Percentiles rank a stretch among this genome's conserved stretches.
Conservation (phyloP, 1,139 yeast genomes). For the Candida buenavistaensis region DNA sequence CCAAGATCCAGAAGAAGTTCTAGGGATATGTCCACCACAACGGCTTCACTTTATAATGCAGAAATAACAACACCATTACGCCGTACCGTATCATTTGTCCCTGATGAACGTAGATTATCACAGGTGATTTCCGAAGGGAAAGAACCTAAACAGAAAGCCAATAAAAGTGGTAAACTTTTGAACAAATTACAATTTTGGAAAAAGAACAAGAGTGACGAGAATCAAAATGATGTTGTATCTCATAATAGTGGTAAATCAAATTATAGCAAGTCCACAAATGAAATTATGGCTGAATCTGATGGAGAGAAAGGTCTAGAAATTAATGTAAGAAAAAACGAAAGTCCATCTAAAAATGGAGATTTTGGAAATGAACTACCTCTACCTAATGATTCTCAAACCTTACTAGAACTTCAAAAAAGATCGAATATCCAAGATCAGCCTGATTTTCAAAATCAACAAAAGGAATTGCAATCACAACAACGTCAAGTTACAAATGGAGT, state of each 20-base stretch:
- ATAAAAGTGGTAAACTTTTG: slow-evolving; percentile 28
- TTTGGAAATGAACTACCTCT: not conserved
- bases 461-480: slow-evolving; percentile 1
- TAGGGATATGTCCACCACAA: slow-evolving; percentile 11
- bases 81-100: slow-evolving; percentile 37
- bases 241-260: slow-evolving; percentile 10
- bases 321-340: slow-evolving; percentile 7
- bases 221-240: slow-evolving; percentile 11
- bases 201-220: slow-evolving; percentile 17
- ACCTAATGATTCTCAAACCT: not conserved
- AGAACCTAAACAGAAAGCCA: slow-evolving; percentile 12
- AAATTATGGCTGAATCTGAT: slow-evolving; percentile 7
- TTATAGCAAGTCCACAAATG: slow-evolving; percentile 9
- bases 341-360: slow-evolving; percentile 4
- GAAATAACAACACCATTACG: slow-evolving; percentile 7
- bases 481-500: not conserved
- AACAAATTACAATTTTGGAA: slow-evolving; percentile 48
- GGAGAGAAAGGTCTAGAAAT: slow-evolving; percentile 7
- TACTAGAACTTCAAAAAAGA: not conserved
- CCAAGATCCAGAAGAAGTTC: slow-evolving; percentile 10
- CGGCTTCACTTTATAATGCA: slow-evolving; percentile 2
- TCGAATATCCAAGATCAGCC: not conserved
- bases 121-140: slow-evolving; percentile 14
- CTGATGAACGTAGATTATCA: slow-evolving; percentile 25
- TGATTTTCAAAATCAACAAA: not conserved